A percentile compares a stretch with the other conserved stretches of the same genome.
Conservation (phyloP, 495 filamentous ascomycete genomes). For the Elaphomyces granulatus region DNA sequence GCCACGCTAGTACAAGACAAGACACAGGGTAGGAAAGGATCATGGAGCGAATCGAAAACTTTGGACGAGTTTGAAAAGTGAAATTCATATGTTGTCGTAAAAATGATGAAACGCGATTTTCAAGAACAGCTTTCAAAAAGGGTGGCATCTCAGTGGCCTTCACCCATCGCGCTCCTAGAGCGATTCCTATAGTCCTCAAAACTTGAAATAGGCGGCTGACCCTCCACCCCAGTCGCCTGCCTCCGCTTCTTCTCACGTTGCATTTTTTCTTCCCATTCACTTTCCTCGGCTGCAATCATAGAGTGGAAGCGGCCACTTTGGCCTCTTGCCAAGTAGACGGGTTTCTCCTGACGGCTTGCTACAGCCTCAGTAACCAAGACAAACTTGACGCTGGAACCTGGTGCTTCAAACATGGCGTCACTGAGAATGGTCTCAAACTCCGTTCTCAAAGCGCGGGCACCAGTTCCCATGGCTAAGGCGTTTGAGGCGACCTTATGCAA, state of each 20-base stretch:
- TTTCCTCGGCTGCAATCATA: constrained; percentile 47
- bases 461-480: constrained; percentile 65
- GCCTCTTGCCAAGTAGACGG: constrained; percentile 47
- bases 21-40: too few species aligned
- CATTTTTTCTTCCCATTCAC: constrained; percentile 40
- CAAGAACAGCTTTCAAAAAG: too few species aligned
- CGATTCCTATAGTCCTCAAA: constrained; percentile 43
- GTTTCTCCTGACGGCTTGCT: constrained; percentile 46
- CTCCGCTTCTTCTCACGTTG: constrained; percentile 20
- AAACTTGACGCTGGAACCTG: constrained; percentile 52
- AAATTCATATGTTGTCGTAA: too few species aligned
- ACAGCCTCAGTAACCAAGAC: constrained; percentile 67
- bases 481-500: constrained; percentile 63
- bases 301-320: constrained; percentile 44
- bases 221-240: constrained; percentile 13
- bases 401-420: constrained; percentile 86
- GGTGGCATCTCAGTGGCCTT: constrained; percentile 6
- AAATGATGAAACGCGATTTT: too few species aligned
- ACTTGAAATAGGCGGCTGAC: constrained; percentile 18
- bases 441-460: constrained; percentile 73
- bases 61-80: too few species aligned
- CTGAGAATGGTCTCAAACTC: constrained; percentile 77
- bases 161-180: constrained; percentile 13
- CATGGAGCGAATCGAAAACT: too few species aligned
- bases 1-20: too few species aligned